phyloP scores from a whole-genome alignment of 2,329 filamentous ascomycete genomes.

The Niveomyces coronatus region DNA sequence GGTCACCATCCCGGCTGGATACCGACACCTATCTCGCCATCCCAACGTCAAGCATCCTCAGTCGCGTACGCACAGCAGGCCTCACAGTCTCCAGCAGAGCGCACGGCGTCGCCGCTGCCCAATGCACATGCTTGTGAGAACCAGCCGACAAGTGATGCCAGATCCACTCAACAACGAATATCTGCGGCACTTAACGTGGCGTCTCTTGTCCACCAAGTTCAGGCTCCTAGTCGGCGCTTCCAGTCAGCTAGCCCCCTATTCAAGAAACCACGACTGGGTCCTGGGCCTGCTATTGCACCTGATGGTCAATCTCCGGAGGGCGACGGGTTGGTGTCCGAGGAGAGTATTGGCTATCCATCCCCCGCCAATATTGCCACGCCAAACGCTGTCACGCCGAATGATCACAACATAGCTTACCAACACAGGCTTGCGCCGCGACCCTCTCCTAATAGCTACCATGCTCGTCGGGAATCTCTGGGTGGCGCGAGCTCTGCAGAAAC shows the following conservation, averaged over 20 bases:
- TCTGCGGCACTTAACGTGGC: constrained; percentile 14
- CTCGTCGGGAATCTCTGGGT: constrained; percentile 1
- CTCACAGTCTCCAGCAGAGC: background rate
- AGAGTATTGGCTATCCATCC: constrained; percentile 20
- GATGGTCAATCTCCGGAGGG: constrained; percentile 11
- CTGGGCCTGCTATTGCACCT: background rate
- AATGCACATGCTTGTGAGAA: constrained; percentile 3
- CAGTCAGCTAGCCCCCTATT: background rate
- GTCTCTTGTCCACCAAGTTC: constrained; percentile 15
- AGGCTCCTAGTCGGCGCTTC: constrained; percentile 3
- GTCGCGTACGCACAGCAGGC: background rate
- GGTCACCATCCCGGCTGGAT: background rate
- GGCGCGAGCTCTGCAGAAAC: background rate
- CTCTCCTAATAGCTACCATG: background rate
- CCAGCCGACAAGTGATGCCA: background rate
- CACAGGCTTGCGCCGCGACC: background rate
- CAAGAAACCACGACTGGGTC: background rate
- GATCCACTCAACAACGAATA: constrained; percentile 8
- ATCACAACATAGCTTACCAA: no score
- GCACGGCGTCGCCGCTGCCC: constrained; percentile 1
- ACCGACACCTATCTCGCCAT: constrained; percentile 1
- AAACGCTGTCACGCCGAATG: constrained; percentile 11
- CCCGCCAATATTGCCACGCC: constrained; percentile 13
- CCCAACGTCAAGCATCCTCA: background rate
- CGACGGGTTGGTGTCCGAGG: constrained; percentile 18